Base-by-base conservation (phyloP, 768 basidiomycete genomes). In the Cystobasidium onofrii region DNA sequence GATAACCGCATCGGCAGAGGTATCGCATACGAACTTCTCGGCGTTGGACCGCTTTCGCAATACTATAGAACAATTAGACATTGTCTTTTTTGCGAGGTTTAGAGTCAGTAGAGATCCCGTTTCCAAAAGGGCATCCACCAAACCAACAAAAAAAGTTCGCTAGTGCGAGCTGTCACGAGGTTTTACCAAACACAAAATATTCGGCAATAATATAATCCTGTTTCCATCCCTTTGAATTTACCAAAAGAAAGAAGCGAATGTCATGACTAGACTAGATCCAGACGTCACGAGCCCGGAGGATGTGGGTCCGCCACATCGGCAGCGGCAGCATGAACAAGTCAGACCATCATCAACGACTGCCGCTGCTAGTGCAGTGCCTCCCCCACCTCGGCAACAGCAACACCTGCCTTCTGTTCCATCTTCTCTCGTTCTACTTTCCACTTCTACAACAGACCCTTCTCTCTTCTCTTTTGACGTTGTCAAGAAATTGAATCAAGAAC, bases 391-490 rank as follows among this genome's bases (percentile, higher is more conserved):
- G 54, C 29, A 17, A 27, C 25, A 60, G 12, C 29, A 27, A 25
- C 57, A 12, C 57, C 17, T 23, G 6, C 57, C 33, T 60, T 29
- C 69, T 71, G 25, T 31, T 25, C 23, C 34, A 60, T 46, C 69
- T 71, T 50, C 46, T 50, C 46, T 71, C 29, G 4, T 25, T 1
- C 34, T 54, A 29, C 69, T 71, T 54, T 33, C 29, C 1, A 55
- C 69, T 13, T 57, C 54, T 6, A 55, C 69, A 2, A 57, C 69
- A 23, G 69, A 71, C 31, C 69, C 69, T 17, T 71, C 54, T 25
- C 69, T 71, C 69, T 71, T 71, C 69, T 71, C 69, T 25, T 60
- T 57, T 55, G 25, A 31, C 20, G n/a, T 33, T 31, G 44, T 60
- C 50, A 33, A 31, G 29, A n/a, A 61, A 15, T 52, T 71, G 20